Percentiles rank a stretch among this genome's conserved stretches.
These are phyloP conservation scores for Stereocaulon alpinum DNA, from an alignment of 495 filamentous ascomycete species.

Conservation along the genomic window DNA sequence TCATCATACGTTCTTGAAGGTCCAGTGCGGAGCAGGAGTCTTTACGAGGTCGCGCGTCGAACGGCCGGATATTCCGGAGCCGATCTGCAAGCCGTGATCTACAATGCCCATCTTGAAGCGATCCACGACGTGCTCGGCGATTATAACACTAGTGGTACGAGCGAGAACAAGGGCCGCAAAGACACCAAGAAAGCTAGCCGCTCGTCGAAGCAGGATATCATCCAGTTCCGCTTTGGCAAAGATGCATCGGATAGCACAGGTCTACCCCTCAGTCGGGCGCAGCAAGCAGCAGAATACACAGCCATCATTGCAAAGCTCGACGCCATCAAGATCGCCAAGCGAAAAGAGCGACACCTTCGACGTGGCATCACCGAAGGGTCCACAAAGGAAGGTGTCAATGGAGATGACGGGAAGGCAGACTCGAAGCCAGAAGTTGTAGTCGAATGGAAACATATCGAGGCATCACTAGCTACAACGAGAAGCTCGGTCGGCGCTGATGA, in stretches of 20 bases:
- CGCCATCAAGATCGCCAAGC: constrained; percentile 56
- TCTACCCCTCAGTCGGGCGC: constrained; percentile 28
- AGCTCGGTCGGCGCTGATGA: constrained; percentile 74
- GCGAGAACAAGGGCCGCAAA: constrained; percentile 24
- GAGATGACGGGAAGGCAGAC: constrained; percentile 23
- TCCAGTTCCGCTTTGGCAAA: constrained; percentile 73
- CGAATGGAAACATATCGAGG: constrained; percentile 74
- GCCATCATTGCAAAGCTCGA: constrained; percentile 65
- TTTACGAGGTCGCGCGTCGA: constrained; percentile 56
- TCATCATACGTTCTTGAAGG: constrained; percentile 43
- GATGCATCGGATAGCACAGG: constrained; percentile 37
- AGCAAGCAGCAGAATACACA: constrained; percentile 55
- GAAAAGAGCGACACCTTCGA: constrained; percentile 39
- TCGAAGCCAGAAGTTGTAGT: constrained; percentile 62
- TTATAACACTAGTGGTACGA: constrained; percentile 34
- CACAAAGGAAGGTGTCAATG: constrained; percentile 18
- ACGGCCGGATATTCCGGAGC: constrained; percentile 94
- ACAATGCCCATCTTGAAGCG: constrained; percentile 93
- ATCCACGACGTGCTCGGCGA: constrained; percentile 85
- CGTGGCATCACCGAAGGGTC: constrained; percentile 21
- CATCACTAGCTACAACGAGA: constrained; percentile 65
- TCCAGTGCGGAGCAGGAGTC: constrained; percentile 8
- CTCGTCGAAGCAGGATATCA: constrained; percentile 45
- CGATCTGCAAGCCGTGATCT: constrained; percentile 87
- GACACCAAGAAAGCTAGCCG: constrained; percentile 21